A percentile compares a stretch with the other conserved stretches of the same genome.
phyloP scores from a whole-genome alignment of 179 eudicot species.

The Silene noctiflora region DNA sequence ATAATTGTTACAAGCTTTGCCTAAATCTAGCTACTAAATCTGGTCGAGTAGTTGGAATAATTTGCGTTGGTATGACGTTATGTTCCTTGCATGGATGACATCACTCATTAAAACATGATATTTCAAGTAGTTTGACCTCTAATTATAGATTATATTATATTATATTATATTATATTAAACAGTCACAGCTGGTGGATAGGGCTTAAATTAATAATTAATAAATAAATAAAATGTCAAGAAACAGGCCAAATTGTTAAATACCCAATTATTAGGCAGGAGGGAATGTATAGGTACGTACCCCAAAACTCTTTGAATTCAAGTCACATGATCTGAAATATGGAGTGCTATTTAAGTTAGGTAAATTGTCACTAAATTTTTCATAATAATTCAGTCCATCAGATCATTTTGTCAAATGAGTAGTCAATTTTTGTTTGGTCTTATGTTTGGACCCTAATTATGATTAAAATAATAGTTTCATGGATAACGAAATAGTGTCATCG shows the following conservation, averaged over 20 bases:
- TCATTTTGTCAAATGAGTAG: no score
- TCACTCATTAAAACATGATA: background rate
- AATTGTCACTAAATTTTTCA: background rate
- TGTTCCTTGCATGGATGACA: background rate
- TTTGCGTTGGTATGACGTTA: background rate
- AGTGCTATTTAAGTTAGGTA: conserved; percentile 2
- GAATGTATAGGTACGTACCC: conserved; percentile 19
- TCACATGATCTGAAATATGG: conserved; percentile 21
- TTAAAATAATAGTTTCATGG: no score
- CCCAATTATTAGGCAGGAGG: conserved; percentile 23
- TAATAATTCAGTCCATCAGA: no score
- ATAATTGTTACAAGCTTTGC: no score
- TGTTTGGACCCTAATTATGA: no score
- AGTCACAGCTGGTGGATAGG: background rate
- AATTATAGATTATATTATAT: background rate
- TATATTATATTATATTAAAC: no score
- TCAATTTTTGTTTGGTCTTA: no score
- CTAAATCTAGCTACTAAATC: no score
- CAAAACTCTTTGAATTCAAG: conserved; percentile 13
- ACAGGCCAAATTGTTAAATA: conserved; percentile 31
- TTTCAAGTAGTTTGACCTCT: background rate
- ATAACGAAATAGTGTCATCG: no score
- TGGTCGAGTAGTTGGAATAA: no score
- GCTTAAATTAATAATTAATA: no score
- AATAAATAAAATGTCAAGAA: background rate